Evolutionary conservation across 345 rosid species (phyloP), one percentile per base, ranked within the genome.

Genomic region (Leavenworthia alabamica): DNA sequence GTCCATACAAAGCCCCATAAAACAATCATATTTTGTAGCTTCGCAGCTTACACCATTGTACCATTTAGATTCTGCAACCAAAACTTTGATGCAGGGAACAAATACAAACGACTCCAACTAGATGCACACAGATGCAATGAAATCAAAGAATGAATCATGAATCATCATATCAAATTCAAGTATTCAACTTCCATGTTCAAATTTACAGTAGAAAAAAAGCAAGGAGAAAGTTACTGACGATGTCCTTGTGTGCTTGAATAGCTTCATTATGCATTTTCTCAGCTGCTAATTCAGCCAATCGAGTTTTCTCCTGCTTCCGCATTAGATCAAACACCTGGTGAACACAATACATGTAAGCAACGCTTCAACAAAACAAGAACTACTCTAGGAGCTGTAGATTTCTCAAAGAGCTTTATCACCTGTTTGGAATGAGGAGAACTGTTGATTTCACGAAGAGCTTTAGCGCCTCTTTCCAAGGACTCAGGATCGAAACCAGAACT

Each of bases 401-500:
- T 82, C 86, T 4, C 89, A 75, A 35, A 35, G 40, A 35, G 41
- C 47, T 28, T n/a, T 20, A 41, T 35, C 35, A 82, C 97, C 88
- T 79, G 82, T 67, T 84, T 87, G 49, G 97, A 78, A 62, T 79
- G 52, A 15, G 88, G 81, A 63, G 99, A 93, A 58, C 49, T 89
- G 68, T 87, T 93, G 67, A 93, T 87, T 60, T 89, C 88, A 1
- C 96, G 83, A 40, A 87, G 94, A 45, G 96, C 99, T 75, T 85
- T 89, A 8, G 97, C 96, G 8, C 91, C 97, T 79, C 97, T 82
- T 73, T 93, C 97, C 56, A 93, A 76, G 0, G 96, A 85, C 80
- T 89, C 99, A 4, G 96, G 99, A 68, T 89, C 97, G 46, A 93
- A 89, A 12, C 97, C 97, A 27, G 93, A 71, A 6, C 86, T 85